Base-by-base conservation (phyloP, 1,139 yeast species). In the Debaryomycetaceae sp. region DNA sequence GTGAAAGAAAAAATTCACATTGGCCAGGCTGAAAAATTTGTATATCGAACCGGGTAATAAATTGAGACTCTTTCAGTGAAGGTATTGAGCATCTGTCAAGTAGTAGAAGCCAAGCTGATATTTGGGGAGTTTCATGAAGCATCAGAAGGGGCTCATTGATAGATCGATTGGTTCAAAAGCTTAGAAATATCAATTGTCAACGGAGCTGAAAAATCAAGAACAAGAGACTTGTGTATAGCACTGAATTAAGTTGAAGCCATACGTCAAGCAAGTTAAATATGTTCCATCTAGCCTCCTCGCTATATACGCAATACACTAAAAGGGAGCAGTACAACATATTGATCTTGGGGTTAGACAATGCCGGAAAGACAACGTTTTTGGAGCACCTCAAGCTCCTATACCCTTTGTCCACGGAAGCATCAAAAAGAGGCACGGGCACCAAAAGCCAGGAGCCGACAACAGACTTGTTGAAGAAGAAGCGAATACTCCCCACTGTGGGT, bases 301-400 rank as follows among this genome's bases (percentile, higher is more conserved):
- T 74, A 41, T 74, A 74, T 52, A 70, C 78, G 5, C 77, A 73
- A 53, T 74, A 72, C 54, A 72, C 77, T 48, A 70, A 72, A 54
- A 61, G 77, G 45, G 79, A 74, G 50, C 78, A 73, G 58, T 74
- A 74, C 54, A 73, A 74, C 49, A 80, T 93, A 5, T 73, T 93
- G 37, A 87, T 93, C 36, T 71, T 93, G 30, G 99, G 99, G 14
- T 76, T 93, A 39, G 98, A 93, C 64, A 90, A 91, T 70, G 97
- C 98, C 0, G 99, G 99, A 3, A 93, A 93, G 62, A 91, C 98
- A 14, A 71, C 79, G 7, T 73, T 74, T 49, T 57, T 74, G 36
- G 79, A 74, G 53, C 78, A 74, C 51, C 49, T 72, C 39, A 73
- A 73, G 57, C 60, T 73, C 39, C 58, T 72, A 34, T 74, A 72